Evolutionary conservation across 1,284 basidiomycete species (phyloP), one percentile per base, ranked within the genome.

Genomic region (Irpex sp.): DNA sequence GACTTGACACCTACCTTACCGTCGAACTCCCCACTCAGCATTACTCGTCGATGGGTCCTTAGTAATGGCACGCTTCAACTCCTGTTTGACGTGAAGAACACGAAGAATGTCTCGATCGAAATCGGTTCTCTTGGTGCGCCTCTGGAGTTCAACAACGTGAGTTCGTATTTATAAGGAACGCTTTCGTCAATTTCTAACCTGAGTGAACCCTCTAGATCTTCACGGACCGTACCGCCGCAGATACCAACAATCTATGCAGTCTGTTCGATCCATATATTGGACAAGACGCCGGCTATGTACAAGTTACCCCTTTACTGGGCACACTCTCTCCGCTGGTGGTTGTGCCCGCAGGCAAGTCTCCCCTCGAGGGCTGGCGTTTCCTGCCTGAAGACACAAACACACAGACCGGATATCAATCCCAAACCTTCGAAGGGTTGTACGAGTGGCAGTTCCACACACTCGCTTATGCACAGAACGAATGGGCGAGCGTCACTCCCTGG

Each of bases 381-480:
- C 79, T 86, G 52, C 77, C 79, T 1, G 85, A 85, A 70, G 75
- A 77, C 44, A 82, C 80, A 0, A 74, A 75, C 1, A 75, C 74
- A 5, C 66, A 79, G 4, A 81, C 82, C 1, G 82, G 75, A 64
- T 86, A 85, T 68, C 84, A 85, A 67, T 84, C 83, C 1, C 85
- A 86, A 69, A 85, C 85, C 0, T 86, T 85, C 67, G 85, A 86
- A 69, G 85, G 80, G 0, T 70, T 85, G 6, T 85, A 85, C 72
- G 83, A 85, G 74, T 85, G 84, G 84, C 81, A 84, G 66, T 85
- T 85, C 71, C 85, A 85, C 62, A 85, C 84, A 0, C 73, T 85
- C 19, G 84, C 84, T 0, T 85, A 84, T 67, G 84, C 84, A 8
- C 75, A 85, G 67, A 82, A 83, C 66, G 84, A 85, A 67, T 85